A percentile compares a stretch with the other conserved stretches of the same genome.
These are phyloP conservation scores for Botryobasidium botryosum DNA, from an alignment of 768 basidiomycete genomes.

Conservation along the genomic window DNA sequence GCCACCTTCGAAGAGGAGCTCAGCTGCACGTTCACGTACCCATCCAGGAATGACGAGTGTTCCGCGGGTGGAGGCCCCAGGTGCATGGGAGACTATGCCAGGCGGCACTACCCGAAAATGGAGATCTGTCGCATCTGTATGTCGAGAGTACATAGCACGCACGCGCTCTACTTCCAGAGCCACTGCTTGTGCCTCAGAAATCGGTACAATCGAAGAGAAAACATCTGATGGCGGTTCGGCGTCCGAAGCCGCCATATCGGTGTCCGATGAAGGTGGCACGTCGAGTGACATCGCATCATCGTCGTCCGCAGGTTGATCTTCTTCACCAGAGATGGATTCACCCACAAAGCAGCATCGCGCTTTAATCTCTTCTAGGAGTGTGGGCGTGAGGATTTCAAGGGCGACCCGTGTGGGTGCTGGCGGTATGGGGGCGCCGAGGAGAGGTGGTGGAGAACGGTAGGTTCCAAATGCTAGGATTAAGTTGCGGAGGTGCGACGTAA, in stretches of 20 bases:
- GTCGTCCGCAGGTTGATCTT: neutral
- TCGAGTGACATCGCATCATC: slow-evolving; percentile 14
- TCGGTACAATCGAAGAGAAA: neutral
- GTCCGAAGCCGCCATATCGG: neutral
- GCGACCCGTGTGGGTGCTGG: slow-evolving; percentile 56
- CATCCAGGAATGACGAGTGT: slow-evolving; percentile 84
- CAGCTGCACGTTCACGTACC: slow-evolving; percentile 82
- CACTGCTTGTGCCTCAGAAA: neutral
- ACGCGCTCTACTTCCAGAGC: slow-evolving; percentile 32
- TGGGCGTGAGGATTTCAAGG: slow-evolving; percentile 59
- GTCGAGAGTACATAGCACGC: slow-evolving; percentile 52
- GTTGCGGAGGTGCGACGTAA: slow-evolving; percentile 62
- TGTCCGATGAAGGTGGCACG: slow-evolving; percentile 6
- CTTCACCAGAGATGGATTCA: slow-evolving; percentile 29
- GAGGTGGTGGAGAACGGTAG: slow-evolving; percentile 67
- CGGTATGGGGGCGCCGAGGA: slow-evolving; percentile 44
- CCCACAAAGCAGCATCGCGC: slow-evolving; percentile 83
- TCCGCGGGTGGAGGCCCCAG: slow-evolving; percentile 32
- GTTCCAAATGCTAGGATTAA: slow-evolving; percentile 71
- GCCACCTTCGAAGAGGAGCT: slow-evolving; percentile 78
- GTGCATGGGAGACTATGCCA: slow-evolving; percentile 25
- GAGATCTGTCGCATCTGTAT: slow-evolving; percentile 65
- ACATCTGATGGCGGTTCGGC: slow-evolving; percentile 5
- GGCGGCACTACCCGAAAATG: slow-evolving; percentile 54
- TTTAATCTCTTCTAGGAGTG: slow-evolving; percentile 78